Conservation (phyloP, 768 basidiomycete species). For the Lentinula raphanica region DNA sequence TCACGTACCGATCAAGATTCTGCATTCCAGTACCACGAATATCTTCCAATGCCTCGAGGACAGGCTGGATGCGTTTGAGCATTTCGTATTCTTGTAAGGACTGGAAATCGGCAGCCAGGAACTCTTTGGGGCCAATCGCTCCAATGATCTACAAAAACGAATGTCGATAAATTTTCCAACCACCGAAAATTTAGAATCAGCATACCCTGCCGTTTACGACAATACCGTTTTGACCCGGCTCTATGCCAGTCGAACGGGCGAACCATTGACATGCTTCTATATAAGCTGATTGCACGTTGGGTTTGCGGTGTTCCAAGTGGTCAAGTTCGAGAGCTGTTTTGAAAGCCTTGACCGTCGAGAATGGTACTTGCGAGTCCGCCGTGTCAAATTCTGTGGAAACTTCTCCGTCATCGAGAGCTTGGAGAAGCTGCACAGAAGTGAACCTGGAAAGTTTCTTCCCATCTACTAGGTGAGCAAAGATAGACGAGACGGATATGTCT, state of each 20-base stretch:
- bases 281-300: conserved; percentile 35
- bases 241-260: conserved; percentile 50
- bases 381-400: conserved; percentile 10
- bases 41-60: conserved; percentile 58
- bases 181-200: conserved; percentile 10
- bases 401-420: conserved; percentile 28
- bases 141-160: conserved; percentile 59
- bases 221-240: conserved; percentile 57
- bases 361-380: conserved; percentile 30
- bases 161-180: too few species aligned
- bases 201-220: conserved; percentile 83
- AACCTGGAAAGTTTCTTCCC: conserved; percentile 32
- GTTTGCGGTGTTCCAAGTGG: conserved; percentile 26
- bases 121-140: conserved; percentile 55
- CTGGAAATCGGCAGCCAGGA: conserved; percentile 67
- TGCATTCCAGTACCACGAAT: conserved; percentile 37
- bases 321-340: conserved; percentile 30
- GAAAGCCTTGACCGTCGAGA: conserved; percentile 27
- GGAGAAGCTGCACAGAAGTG: conserved; percentile 34
- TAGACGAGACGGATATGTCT: conserved; percentile 32
- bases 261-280: conserved; percentile 42
- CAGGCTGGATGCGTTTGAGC: conserved; percentile 60
- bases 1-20: conserved; percentile 38
- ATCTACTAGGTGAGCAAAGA: conserved; percentile 48
- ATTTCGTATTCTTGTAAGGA: conserved; percentile 72